Base-by-base conservation (phyloP, 495 filamentous ascomycete species). In the Penicillium atrosanguineum region DNA sequence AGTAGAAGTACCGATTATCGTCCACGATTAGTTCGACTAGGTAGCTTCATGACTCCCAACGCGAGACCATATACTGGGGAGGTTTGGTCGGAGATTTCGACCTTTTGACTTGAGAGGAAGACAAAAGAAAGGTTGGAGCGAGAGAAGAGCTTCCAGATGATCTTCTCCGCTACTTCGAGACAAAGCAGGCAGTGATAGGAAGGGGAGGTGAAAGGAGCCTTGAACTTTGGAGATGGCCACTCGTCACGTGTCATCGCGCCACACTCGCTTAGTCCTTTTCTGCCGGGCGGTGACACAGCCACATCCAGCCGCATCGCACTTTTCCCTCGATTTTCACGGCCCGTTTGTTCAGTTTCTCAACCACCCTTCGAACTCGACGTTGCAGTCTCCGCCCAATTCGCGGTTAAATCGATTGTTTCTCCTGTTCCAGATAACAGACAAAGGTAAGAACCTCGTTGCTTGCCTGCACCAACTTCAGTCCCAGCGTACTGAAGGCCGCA, bases 401-500 rank as follows among this genome's bases (percentile, higher is more conserved):
- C 88, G 88, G 88, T 92, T 91, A 92, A 92, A 92, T 85, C 82
- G 88, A 92, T 92, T 92, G 89, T 85, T 78, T 86, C 88, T 92
- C 88, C 69, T 84, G 88, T 91, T 91, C 87, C 31, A 28, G 23
- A 57, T 53, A 65, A 50, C 42, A 55, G 9, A 43, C 37, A 59
- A 65, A 53, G 43, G 62, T 70, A 69, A 53, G 71, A 70, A 2
- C 19, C 34, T 21, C 34, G 31, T 25, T 21, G 15, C n/a, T 12
- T 39, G 26, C 28, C 5, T n/a, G 40, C 29, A 11, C 14, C 26
- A 25, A 50, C 6, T 26, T 21, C 48, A 16, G 19, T 40, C 15
- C 39, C 12, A 15, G 42, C 23, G 42, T 9, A 50, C 9, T 25
- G 36, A 14, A 34, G 26, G 26, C 28, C 29, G 21, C 34, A 25